These are phyloP conservation scores for Pseudofabraea citricarpa DNA, from an alignment of 2,329 filamentous ascomycete genomes.

Conservation along the genomic window DNA sequence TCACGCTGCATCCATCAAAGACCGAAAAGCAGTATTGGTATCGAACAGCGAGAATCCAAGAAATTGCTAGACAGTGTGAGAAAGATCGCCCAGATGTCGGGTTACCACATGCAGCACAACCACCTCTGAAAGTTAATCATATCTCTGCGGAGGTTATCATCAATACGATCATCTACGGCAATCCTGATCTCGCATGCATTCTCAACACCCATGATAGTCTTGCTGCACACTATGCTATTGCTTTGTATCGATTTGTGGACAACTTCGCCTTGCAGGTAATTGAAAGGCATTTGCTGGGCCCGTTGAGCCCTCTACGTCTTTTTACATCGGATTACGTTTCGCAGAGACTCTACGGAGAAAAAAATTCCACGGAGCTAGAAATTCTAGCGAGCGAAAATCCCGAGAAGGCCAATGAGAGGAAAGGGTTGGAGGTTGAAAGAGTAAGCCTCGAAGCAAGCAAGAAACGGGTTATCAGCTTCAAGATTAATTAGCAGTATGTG, in stretches of 20 bases:
- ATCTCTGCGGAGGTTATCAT: background rate
- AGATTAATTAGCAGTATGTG: too few relatives aligned
- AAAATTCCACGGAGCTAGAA: conserved; percentile 5
- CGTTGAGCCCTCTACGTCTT: conserved; percentile 6
- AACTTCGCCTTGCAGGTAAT: conserved; percentile 14
- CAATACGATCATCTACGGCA: conserved; percentile 3
- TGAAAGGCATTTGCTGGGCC: conserved; percentile 13
- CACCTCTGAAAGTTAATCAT: conserved; percentile 2
- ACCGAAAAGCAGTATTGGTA: background rate
- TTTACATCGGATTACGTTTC: conserved; percentile 12
- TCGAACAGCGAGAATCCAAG: conserved; percentile 4
- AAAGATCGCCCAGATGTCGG: background rate
- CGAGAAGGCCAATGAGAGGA: background rate
- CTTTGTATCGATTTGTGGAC: conserved; percentile 12
- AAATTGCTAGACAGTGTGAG: conserved; percentile 3
- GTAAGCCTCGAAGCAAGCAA: conserved; percentile 11
- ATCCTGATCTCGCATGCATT: conserved; percentile 4
- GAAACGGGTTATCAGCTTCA: conserved; percentile 10
- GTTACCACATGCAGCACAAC: conserved; percentile 3
- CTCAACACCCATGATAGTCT: conserved; percentile 9
- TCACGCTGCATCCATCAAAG: conserved; percentile 11
- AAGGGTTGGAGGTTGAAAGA: background rate
- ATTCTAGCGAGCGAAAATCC: conserved; percentile 9
- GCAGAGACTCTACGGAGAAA: conserved; percentile 8
- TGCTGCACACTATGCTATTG: conserved; percentile 10